Evolutionary conservation across 176 grass and related monocot genomes (phyloP).

Genomic region (Phragmites australis): DNA sequence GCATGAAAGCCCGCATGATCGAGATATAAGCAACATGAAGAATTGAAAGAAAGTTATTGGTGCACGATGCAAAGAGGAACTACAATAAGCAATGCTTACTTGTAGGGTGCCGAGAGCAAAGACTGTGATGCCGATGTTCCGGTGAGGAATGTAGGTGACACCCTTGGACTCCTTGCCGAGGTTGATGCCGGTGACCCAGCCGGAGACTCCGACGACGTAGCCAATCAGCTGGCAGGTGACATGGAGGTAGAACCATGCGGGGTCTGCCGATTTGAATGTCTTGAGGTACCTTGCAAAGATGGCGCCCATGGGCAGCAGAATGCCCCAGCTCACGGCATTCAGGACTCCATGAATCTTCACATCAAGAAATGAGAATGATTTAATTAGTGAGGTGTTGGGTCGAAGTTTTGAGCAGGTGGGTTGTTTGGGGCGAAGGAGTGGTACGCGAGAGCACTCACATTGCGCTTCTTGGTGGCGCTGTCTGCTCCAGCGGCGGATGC

Average conservation of each 20-base stretch:
- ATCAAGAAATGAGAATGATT: neutral
- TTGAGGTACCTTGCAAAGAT: conserved; percentile 69
- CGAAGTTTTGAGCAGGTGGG: too few relatives aligned
- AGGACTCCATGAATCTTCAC: conserved; percentile 64
- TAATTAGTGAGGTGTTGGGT: neutral
- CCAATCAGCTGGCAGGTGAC: conserved; percentile 55
- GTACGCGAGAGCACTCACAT: conserved; percentile 18
- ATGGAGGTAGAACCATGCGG: conserved; percentile 84
- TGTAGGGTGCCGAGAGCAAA: conserved; percentile 60
- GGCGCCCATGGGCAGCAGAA: conserved; percentile 65
- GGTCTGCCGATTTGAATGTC: conserved; percentile 60
- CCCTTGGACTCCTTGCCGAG: conserved; percentile 63
- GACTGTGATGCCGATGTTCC: conserved; percentile 51
- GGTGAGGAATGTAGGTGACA: conserved; percentile 46
- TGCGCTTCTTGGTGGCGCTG: conserved; percentile 22
- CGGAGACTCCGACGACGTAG: conserved; percentile 59
- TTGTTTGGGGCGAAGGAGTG: neutral
- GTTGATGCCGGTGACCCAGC: conserved; percentile 68
- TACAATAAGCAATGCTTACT: neutral
- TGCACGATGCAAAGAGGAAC: neutral
- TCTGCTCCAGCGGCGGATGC: neutral
- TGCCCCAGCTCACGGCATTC: conserved; percentile 73
- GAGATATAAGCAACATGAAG: too few relatives aligned
- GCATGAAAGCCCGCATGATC: too few relatives aligned
- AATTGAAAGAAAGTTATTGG: neutral